Conservation (phyloP, 2,329 filamentous ascomycete genomes). For the Sarocladiaceae sp. region DNA sequence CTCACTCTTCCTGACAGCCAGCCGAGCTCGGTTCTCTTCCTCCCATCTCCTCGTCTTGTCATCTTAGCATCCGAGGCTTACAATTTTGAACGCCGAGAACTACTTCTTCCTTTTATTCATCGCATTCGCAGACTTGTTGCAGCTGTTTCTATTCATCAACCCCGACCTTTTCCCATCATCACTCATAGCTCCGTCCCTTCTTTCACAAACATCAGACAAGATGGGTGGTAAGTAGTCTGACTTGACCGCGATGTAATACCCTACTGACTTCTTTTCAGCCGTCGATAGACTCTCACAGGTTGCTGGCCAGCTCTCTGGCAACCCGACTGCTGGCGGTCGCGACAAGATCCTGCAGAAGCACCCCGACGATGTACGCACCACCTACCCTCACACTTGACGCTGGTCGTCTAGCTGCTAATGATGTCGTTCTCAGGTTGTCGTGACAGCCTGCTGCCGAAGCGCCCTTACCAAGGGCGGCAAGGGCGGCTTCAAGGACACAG, state of each 20-base stretch:
- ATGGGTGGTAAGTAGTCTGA: slow-evolving; percentile 17
- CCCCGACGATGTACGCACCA: slow-evolving; percentile 58
- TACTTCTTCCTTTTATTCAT: too few species aligned
- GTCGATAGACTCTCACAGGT: slow-evolving; percentile 54
- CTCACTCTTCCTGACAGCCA: not conserved
- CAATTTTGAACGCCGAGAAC: not conserved
- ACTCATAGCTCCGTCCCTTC: not conserved
- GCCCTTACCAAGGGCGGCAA: slow-evolving; percentile 89
- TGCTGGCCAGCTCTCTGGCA: slow-evolving; percentile 56
- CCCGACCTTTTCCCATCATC: not conserved
- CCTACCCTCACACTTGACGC: slow-evolving; percentile 7
- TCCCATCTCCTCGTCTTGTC: not conserved
- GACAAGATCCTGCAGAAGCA: slow-evolving; percentile 59
- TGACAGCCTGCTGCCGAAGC: slow-evolving; percentile 87
- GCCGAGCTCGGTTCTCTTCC: not conserved
- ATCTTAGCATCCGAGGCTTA: slow-evolving; percentile 5
- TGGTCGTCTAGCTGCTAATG: slow-evolving; percentile 17
- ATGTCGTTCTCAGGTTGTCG: slow-evolving; percentile 58
- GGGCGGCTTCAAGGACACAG: slow-evolving; percentile 93
- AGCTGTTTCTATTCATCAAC: too few species aligned
- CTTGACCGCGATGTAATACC: not conserved
- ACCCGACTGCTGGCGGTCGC: slow-evolving; percentile 45
- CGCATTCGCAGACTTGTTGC: too few species aligned
- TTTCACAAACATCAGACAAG: slow-evolving; percentile 9
- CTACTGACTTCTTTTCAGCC: slow-evolving; percentile 30